Evolutionary conservation across 2,329 filamentous ascomycete genomes (phyloP).

Genomic region (Penicillium psychrosexuale): DNA sequence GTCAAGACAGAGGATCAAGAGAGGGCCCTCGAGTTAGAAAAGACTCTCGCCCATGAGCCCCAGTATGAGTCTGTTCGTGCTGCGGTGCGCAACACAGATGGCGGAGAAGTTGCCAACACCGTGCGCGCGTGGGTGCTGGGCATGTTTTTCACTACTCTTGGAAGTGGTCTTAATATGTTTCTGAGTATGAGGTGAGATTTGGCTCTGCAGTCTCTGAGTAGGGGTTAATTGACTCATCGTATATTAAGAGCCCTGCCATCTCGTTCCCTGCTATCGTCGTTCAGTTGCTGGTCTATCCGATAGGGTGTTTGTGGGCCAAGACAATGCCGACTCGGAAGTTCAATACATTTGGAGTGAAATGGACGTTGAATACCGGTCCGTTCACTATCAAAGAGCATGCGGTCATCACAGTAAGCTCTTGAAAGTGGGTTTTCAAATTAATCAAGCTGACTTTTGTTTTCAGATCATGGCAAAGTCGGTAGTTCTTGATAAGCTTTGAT

Average conservation of each 20-base stretch:
- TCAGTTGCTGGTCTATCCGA: conserved; percentile 57
- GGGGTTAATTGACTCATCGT: not conserved
- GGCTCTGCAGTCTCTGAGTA: not conserved
- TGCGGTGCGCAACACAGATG: conserved; percentile 60
- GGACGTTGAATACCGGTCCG: conserved; percentile 36
- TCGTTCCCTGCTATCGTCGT: conserved; percentile 57
- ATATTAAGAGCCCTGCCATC: conserved; percentile 45
- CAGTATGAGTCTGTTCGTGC: conserved; percentile 62
- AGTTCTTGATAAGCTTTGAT: not conserved
- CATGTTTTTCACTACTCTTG: conserved; percentile 54
- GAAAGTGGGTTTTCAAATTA: not conserved
- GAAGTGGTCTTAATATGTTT: conserved; percentile 58
- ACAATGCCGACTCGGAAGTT: conserved; percentile 33
- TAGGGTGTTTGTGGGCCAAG: conserved; percentile 33
- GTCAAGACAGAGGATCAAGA: conserved; percentile 55
- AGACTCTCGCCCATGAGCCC: conserved; percentile 55
- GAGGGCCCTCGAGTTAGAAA: conserved; percentile 53
- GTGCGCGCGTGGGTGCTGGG: conserved; percentile 61
- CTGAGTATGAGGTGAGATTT: conserved; percentile 46
- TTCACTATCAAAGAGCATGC: conserved; percentile 45
- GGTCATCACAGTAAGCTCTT: conserved; percentile 42
- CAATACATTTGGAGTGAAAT: conserved; percentile 31
- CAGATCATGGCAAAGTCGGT: conserved; percentile 21
- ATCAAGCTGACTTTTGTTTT: not conserved
- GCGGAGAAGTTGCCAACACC: conserved; percentile 59